Percentiles rank a stretch among this genome's conserved stretches.
Conservation (phyloP, 441 rosid species). For the Breynia disticha region DNA sequence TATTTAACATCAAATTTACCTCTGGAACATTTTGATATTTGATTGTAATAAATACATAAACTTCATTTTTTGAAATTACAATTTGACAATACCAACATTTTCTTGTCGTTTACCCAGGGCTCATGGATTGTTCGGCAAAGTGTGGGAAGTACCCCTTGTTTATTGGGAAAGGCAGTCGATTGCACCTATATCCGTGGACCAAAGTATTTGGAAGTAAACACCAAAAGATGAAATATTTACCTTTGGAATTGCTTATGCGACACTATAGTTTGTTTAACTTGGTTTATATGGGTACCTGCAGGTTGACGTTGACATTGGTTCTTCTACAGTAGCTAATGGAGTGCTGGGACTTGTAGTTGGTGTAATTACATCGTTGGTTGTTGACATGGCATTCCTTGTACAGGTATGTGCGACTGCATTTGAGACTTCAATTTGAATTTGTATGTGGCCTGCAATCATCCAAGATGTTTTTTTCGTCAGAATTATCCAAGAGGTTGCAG, state of each 20-base stretch:
- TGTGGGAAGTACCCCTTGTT: constrained; percentile 98
- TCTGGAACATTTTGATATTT: too few relatives aligned
- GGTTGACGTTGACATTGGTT: constrained; percentile 97
- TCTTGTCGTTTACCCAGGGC: constrained; percentile 38
- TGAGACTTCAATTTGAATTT: background rate
- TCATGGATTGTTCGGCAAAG: constrained; percentile 99
- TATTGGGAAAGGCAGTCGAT: constrained; percentile 93
- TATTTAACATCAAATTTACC: too few relatives aligned
- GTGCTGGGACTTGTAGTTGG: constrained; percentile 95
- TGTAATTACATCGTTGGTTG: constrained; percentile 83
- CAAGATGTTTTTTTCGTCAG: too few relatives aligned
- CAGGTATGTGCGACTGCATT: constrained; percentile 42
- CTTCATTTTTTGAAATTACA: too few relatives aligned
- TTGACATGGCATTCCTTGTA: constrained; percentile 99
- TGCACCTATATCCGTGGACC: constrained; percentile 87
- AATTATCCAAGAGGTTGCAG: too few relatives aligned
- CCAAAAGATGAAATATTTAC: background rate
- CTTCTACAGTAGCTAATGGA: constrained; percentile 98
- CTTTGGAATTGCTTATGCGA: background rate
- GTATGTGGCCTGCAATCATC: too few relatives aligned
- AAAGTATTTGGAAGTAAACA: constrained; percentile 66
- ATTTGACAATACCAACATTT: background rate
- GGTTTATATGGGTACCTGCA: constrained; percentile 18
- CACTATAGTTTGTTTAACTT: constrained; percentile 6
- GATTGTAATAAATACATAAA: too few relatives aligned